phyloP scores from a whole-genome alignment of 345 rosid genomes.

The Ailanthus altissimus region DNA sequence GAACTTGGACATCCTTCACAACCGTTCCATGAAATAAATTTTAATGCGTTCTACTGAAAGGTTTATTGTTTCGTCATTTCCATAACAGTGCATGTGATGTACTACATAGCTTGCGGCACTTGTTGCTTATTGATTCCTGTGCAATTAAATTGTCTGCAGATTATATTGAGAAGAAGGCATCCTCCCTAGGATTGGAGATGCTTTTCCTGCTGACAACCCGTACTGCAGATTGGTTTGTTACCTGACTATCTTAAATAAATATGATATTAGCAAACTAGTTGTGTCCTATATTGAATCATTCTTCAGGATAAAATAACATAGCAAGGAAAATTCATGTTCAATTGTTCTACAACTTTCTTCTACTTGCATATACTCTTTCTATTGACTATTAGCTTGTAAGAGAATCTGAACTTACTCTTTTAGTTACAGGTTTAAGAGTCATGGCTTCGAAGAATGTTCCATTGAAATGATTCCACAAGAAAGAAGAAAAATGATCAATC shows the following conservation, averaged over 20 bases:
- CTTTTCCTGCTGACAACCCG: constrained; percentile 88
- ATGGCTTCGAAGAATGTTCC: constrained; percentile 77
- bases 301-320: neutral
- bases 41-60: neutral
- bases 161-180: constrained; percentile 86
- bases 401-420: neutral
- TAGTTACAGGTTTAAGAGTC: constrained; percentile 66
- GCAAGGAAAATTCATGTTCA: neutral
- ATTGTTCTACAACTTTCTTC: neutral
- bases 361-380: neutral
- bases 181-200: constrained; percentile 66
- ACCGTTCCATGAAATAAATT: neutral
- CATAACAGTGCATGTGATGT: neutral
- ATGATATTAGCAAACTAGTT: constrained; percentile 6
- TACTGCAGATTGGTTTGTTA: constrained; percentile 82
- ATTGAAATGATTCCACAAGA: constrained; percentile 68
- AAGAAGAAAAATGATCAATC: constrained; percentile 74
- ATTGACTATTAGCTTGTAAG: neutral
- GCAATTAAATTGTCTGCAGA: constrained; percentile 46
- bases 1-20: neutral
- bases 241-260: constrained; percentile 3
- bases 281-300: neutral
- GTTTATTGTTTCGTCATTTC: neutral
- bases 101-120: neutral
- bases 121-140: neutral